A percentile compares a stretch with the other conserved stretches of the same genome.
Conservation (phyloP, 176 grass and related monocot species). For the Panicum miliaceum region DNA sequence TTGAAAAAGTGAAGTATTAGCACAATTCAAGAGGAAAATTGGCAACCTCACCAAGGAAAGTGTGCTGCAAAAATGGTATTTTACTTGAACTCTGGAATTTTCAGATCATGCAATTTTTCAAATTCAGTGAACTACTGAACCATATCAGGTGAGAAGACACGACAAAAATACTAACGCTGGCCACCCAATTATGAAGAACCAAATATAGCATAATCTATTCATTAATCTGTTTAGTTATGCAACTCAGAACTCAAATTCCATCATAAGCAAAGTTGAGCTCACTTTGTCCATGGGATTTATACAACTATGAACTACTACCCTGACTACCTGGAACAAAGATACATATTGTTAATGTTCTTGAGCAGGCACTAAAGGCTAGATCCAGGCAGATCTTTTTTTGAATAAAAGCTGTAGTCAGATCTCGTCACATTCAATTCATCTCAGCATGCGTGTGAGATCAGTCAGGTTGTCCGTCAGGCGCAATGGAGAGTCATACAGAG, state of each 20-base stretch:
- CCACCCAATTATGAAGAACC: neutral
- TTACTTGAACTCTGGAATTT: neutral
- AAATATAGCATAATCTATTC: neutral
- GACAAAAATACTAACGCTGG: neutral
- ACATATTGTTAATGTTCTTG: slow-evolving; percentile 24
- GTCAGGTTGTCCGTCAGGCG: slow-evolving; percentile 25
- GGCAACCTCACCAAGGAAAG: neutral
- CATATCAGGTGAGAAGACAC: neutral
- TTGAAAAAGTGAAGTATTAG: neutral
- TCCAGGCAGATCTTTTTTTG: slow-evolving; percentile 28
- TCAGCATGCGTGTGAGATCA: neutral
- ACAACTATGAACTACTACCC: neutral
- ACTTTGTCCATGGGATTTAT: neutral
- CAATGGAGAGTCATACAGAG: slow-evolving; percentile 18
- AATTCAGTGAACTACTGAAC: neutral
- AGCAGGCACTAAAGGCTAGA: slow-evolving; percentile 11
- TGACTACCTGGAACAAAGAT: slow-evolving; percentile 18
- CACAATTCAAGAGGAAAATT: neutral
- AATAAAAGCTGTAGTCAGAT: slow-evolving; percentile 50
- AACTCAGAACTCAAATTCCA: neutral
- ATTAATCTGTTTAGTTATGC: neutral
- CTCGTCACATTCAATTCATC: slow-evolving; percentile 32
- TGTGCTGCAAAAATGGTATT: neutral
- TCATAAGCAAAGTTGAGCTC: slow-evolving; percentile 21
- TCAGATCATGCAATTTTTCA: neutral